Base-by-base conservation (phyloP, 164 flowering plant genomes). In the Stephania japonica region DNA sequence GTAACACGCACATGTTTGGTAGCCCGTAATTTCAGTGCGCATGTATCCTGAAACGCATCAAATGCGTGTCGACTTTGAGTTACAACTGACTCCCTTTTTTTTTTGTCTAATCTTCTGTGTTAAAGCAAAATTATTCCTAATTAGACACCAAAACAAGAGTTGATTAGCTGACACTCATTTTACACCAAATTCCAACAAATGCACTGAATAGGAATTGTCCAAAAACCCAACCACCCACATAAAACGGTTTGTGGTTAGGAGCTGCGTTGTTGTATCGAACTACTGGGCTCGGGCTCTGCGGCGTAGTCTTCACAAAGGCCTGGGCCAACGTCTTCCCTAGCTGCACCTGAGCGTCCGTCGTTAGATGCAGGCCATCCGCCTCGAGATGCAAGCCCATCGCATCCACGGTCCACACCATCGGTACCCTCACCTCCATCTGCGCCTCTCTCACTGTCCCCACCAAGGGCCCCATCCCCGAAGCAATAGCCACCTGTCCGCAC, bases 331-430 rank as follows among this genome's bases (percentile, higher is more conserved):
- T 78, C 38, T 70, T 70, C 1, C 83, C 83, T 5, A 81, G 75
- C 61, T 24, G 53, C 26, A 75, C 76, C 61, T 81, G 83, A 49
- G 79, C 75, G 10, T 42, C 13, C 13, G 80, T 78, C 43, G 70
- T 73, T 42, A 81, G 81, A 64, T 81, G 83, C 75, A 81, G 42
- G n/a, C 53, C 49, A 41, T 81, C 83, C 65, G 67, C 41, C 63
- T 80, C 79, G 6, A 88, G 81, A 1, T 80, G 81, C 32, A 86
- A 81, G 11, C 91, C 88, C 79, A 76, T 82, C 42, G 91, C 91
- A 63, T 90, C 91, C 5, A 90, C 84, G 13, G 78, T 66, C 65
- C 53, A 63, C 25, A 90, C 85, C 47, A 86, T 81, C 13, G 76
- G 75, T 9, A 87, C 74, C 27, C 80, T 71, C 11, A 80, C 38